Percentiles rank a stretch among this genome's conserved stretches.
phyloP scores from a whole-genome alignment of 1,284 basidiomycete genomes.

The Flammula alnicola region DNA sequence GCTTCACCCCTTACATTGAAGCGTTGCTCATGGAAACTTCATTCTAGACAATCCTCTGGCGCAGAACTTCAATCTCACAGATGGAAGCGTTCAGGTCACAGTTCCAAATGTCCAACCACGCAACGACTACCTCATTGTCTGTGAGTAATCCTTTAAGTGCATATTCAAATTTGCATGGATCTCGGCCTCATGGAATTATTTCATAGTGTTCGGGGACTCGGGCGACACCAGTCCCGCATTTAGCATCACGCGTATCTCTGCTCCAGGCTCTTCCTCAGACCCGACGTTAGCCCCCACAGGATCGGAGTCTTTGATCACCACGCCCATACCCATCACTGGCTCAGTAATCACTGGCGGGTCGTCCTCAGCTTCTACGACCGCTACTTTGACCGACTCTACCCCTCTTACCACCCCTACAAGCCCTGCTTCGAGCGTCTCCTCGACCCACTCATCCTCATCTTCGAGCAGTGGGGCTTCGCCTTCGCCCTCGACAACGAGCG shows the following conservation, averaged over 20 bases:
- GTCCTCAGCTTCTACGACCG: neutral
- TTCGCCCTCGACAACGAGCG: too few species aligned
- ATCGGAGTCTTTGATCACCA: slow-evolving; percentile 22
- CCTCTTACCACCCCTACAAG: slow-evolving; percentile 4
- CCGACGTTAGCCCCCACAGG: slow-evolving; percentile 18
- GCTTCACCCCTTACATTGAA: neutral
- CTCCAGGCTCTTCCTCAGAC: slow-evolving; percentile 33
- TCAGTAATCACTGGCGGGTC: slow-evolving; percentile 30
- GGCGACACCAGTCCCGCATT: slow-evolving; percentile 46
- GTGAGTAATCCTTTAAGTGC: slow-evolving; percentile 32
- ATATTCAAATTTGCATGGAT: slow-evolving; percentile 3
- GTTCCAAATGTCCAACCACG: slow-evolving; percentile 56
- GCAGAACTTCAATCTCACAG: slow-evolving; percentile 53
- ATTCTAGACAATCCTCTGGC: slow-evolving; percentile 57
- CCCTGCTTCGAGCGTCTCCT: neutral
- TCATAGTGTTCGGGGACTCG: slow-evolving; percentile 45
- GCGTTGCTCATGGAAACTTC: neutral
- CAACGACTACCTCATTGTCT: slow-evolving; percentile 43
- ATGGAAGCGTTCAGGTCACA: slow-evolving; percentile 54
- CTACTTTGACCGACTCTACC: slow-evolving; percentile 1
- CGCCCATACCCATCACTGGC: slow-evolving; percentile 36
- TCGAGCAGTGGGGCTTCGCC: too few species aligned
- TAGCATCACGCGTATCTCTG: slow-evolving; percentile 44
- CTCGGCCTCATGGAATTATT: too few species aligned
- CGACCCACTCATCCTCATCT: too few species aligned